Percentiles rank a stretch among this genome's conserved stretches.
Evolutionary conservation across 257 asterid species (phyloP).

Genomic region (Primulina eburnea): DNA sequence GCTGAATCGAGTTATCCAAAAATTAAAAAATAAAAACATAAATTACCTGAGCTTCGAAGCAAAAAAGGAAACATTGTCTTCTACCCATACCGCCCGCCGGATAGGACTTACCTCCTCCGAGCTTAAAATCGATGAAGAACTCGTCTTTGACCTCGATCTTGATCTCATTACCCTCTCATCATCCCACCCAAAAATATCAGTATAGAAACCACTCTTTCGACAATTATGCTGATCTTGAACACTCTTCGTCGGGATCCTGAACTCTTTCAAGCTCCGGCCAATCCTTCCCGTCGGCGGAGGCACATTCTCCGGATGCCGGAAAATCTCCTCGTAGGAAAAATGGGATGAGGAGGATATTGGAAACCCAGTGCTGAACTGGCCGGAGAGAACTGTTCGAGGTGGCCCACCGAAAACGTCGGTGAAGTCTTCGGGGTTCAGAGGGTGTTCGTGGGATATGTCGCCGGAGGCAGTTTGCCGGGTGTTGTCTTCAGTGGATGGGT

Average conservation of each 20-base stretch:
- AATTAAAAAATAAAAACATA: neutral
- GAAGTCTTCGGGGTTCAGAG: slow-evolving; percentile 50
- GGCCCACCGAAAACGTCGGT: slow-evolving; percentile 87
- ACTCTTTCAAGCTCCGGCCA: slow-evolving; percentile 64
- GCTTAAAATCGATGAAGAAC: slow-evolving; percentile 67
- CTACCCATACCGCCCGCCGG: slow-evolving; percentile 40
- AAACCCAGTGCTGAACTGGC: slow-evolving; percentile 38
- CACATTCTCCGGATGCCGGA: slow-evolving; percentile 39
- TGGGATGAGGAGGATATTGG: slow-evolving; percentile 28
- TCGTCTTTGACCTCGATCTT: slow-evolving; percentile 59
- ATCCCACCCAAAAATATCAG: slow-evolving; percentile 65
- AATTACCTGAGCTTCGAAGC: slow-evolving; percentile 67
- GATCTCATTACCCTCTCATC: slow-evolving; percentile 52
- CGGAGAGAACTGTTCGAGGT: slow-evolving; percentile 54
- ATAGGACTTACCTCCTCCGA: slow-evolving; percentile 80
- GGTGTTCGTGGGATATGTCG: slow-evolving; percentile 38
- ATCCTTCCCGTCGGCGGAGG: slow-evolving; percentile 23
- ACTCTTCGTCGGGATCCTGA: slow-evolving; percentile 49
- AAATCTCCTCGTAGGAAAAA: slow-evolving; percentile 50
- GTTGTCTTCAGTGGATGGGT: slow-evolving; percentile 37
- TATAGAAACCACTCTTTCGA: slow-evolving; percentile 40
- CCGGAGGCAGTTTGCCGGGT: slow-evolving; percentile 33
- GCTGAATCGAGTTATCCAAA: slow-evolving; percentile 7
- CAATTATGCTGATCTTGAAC: slow-evolving; percentile 25
- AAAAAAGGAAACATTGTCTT: slow-evolving; percentile 49